Conservation (phyloP, 768 basidiomycete species). For the Leucogyrophana mollusca region DNA sequence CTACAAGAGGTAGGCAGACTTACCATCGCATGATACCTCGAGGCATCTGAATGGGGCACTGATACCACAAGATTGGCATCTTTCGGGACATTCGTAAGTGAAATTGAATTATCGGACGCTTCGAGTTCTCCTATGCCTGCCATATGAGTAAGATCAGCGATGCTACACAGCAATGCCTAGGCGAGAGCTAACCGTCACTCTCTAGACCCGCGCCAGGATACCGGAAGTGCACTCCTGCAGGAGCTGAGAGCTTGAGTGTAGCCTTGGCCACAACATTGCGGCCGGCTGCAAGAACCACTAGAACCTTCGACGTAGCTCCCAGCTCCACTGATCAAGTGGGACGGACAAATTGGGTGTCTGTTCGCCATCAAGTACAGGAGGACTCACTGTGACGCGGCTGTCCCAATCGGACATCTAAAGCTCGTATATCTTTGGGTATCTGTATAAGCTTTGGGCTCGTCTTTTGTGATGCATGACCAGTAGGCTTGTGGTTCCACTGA, state of each 20-base stretch:
- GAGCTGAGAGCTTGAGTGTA: slow-evolving; percentile 51
- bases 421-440: slow-evolving; percentile 60
- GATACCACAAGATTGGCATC: slow-evolving; percentile 46
- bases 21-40: slow-evolving; percentile 62
- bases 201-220: slow-evolving; percentile 39
- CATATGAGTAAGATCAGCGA: not conserved
- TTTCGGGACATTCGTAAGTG: slow-evolving; percentile 46
- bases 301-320: slow-evolving; percentile 52
- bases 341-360: slow-evolving; percentile 4
- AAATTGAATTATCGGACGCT: slow-evolving; percentile 41
- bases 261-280: slow-evolving; percentile 62
- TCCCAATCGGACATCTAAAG: slow-evolving; percentile 60
- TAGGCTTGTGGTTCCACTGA: slow-evolving; percentile 56
- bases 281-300: slow-evolving; percentile 61
- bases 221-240: slow-evolving; percentile 51
- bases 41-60: slow-evolving; percentile 67
- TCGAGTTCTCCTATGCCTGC: slow-evolving; percentile 30
- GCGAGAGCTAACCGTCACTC: slow-evolving; percentile 27
- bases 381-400: slow-evolving; percentile 45
- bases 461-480: slow-evolving; percentile 23
- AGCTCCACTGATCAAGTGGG: slow-evolving; percentile 60
- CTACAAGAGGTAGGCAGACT: slow-evolving; percentile 18
- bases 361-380: slow-evolving; percentile 11
- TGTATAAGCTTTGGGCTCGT: slow-evolving; percentile 46
- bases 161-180: not conserved